Percentiles rank a stretch among this genome's conserved stretches.
These are phyloP conservation scores for Artomyces pyxidatus DNA, from an alignment of 768 basidiomycete species.

Conservation along the genomic window DNA sequence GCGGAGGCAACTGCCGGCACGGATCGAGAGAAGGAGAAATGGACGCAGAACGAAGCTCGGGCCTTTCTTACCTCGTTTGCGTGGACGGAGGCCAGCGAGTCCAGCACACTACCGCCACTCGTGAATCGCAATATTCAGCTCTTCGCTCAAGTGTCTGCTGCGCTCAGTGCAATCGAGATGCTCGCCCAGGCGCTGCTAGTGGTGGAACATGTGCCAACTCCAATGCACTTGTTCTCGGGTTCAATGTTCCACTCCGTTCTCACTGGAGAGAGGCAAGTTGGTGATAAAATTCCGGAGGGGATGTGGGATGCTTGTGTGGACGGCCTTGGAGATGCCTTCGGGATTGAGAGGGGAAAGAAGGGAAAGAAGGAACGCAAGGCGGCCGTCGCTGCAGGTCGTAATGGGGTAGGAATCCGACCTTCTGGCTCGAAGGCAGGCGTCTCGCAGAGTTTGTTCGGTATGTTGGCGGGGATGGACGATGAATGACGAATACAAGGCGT, in stretches of 20 bases:
- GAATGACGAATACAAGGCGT: not conserved
- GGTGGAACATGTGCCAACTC: constrained; percentile 35
- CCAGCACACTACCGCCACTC: constrained; percentile 28
- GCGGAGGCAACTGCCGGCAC: constrained; percentile 38
- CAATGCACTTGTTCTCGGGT: constrained; percentile 50
- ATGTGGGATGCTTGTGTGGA: constrained; percentile 15
- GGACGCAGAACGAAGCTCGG: constrained; percentile 56
- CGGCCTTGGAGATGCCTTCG: constrained; percentile 9
- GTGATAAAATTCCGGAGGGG: constrained; percentile 7
- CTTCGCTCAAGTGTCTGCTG: constrained; percentile 51
- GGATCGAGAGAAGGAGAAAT: constrained; percentile 59
- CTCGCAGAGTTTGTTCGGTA: constrained; percentile 1
- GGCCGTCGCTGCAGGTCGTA: too few species aligned
- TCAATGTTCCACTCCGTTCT: constrained; percentile 47
- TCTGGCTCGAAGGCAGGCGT: not conserved
- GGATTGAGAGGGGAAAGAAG: constrained; percentile 3
- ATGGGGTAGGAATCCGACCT: constrained; percentile 18
- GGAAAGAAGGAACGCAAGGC: constrained; percentile 18
- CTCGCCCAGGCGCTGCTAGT: constrained; percentile 58
- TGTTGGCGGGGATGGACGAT: not conserved
- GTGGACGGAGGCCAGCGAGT: constrained; percentile 12
- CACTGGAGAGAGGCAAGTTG: constrained; percentile 22
- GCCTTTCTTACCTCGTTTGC: constrained; percentile 49
- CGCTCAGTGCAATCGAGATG: constrained; percentile 51
- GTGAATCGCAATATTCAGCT: constrained; percentile 61